Conservation (phyloP, 805 yeast species). For the Hanseniaspora valbyensis region DNA sequence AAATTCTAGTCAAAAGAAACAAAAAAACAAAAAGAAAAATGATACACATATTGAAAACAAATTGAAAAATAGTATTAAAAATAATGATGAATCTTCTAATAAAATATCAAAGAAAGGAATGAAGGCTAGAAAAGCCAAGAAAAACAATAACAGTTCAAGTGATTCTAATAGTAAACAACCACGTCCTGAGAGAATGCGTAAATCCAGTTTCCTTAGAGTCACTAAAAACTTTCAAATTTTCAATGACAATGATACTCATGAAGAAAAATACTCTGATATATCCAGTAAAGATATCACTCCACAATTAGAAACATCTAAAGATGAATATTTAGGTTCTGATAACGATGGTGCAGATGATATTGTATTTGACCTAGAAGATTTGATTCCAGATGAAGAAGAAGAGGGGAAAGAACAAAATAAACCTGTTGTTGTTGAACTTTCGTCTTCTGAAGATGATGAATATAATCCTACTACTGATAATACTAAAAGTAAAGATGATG, state of each 20-base stretch:
- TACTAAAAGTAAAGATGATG: conserved; percentile 15
- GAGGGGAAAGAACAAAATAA: too few species aligned
- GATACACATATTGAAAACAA: conserved; percentile 1
- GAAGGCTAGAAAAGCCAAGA: conserved; percentile 11
- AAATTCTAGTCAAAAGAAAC: conserved; percentile 6
- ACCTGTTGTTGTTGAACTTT: neutral
- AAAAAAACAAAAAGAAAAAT: conserved; percentile 5
- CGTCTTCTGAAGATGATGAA: conserved; percentile 21
- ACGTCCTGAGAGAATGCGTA: conserved; percentile 24
- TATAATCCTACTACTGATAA: conserved; percentile 20
- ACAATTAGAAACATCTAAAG: conserved; percentile 19
- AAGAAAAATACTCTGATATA: conserved; percentile 26
- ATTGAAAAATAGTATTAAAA: neutral
- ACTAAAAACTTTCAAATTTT: conserved; percentile 26
- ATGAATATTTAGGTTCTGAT: conserved; percentile 7
- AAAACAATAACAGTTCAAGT: neutral
- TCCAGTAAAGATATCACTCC: conserved; percentile 9
- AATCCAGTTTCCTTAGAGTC: conserved; percentile 27
- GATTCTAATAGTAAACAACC: conserved; percentile 10
- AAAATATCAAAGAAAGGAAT: conserved; percentile 5
- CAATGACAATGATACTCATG: conserved; percentile 22
- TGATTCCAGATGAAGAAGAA: conserved; percentile 5
- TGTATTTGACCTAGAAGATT: conserved; percentile 23
- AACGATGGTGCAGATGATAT: conserved; percentile 19
- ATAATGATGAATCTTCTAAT: neutral